A percentile compares a stretch with the other conserved stretches of the same genome.
Evolutionary conservation across 2,329 filamentous ascomycete species (phyloP).

Genomic region (Metarhizium rileyi): DNA sequence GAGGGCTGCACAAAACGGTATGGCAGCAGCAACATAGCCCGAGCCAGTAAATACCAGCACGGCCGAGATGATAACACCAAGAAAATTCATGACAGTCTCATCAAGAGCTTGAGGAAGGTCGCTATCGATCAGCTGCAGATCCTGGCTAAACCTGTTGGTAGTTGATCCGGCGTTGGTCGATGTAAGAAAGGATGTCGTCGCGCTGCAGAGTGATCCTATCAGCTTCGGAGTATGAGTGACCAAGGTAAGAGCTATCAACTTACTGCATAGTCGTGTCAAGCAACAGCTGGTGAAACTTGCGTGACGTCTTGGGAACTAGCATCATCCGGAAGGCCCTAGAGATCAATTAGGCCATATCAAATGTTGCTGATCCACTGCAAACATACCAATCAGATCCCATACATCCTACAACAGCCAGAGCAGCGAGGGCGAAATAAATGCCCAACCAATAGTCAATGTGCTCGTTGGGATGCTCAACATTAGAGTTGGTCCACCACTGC

Average conservation of each 20-base stretch:
- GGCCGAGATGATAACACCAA: not conserved
- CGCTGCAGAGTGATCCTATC: not conserved
- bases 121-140: constrained; percentile 28
- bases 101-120: not conserved
- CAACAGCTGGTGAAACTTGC: constrained; percentile 10
- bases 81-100: not conserved
- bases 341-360: not conserved
- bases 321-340: not conserved
- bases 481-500: constrained; percentile 15
- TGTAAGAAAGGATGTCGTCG: constrained; percentile 22
- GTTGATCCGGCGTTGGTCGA: constrained; percentile 24
- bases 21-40: constrained; percentile 34
- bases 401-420: constrained; percentile 7
- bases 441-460: constrained; percentile 13
- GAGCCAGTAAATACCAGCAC: constrained; percentile 21
- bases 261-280: constrained; percentile 21
- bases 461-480: constrained; percentile 10
- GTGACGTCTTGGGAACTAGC: constrained; percentile 16
- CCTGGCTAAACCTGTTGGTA: constrained; percentile 30
- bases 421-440: constrained; percentile 10
- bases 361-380: not conserved
- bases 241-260: not conserved
- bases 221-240: not conserved
- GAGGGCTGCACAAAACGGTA: constrained; percentile 34
- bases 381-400: constrained; percentile 9